Percentiles rank a stretch among this genome's conserved stretches.
Conservation (phyloP, 768 basidiomycete genomes). For the Chalciporus sphaerocephalus region DNA sequence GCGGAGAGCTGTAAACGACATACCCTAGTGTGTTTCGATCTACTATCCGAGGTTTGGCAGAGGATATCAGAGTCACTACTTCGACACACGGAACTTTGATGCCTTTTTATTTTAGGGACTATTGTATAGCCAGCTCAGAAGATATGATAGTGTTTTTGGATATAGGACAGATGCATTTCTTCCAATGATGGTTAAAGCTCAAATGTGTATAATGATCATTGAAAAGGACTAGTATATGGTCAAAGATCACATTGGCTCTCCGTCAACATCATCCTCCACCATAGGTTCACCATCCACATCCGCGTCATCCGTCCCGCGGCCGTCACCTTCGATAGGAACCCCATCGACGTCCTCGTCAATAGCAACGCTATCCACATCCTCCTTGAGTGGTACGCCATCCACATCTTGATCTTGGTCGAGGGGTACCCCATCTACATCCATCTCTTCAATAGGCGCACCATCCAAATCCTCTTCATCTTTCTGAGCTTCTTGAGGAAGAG, state of each 20-base stretch:
- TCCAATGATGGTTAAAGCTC: not conserved
- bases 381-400: conserved; percentile 36
- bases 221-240: not conserved
- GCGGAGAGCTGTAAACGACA: conserved; percentile 18
- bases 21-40: conserved; percentile 17
- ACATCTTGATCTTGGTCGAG: conserved; percentile 35
- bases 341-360: conserved; percentile 38
- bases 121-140: not conserved
- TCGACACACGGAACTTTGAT: conserved; percentile 27
- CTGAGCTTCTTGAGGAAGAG: conserved; percentile 24
- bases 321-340: conserved; percentile 28
- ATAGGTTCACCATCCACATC: conserved; percentile 30
- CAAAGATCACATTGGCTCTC: conserved; percentile 32
- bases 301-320: conserved; percentile 12
- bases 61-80: conserved; percentile 13
- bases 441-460: conserved; percentile 47
- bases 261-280: conserved; percentile 36
- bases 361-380: conserved; percentile 25
- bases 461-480: conserved; percentile 49
- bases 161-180: not conserved
- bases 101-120: not conserved
- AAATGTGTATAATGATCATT: not conserved
- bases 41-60: conserved; percentile 21
- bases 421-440: conserved; percentile 49
- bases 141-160: not conserved